Conservation (phyloP, 176 grass and related monocot genomes). For the Luzula sylvatica region DNA sequence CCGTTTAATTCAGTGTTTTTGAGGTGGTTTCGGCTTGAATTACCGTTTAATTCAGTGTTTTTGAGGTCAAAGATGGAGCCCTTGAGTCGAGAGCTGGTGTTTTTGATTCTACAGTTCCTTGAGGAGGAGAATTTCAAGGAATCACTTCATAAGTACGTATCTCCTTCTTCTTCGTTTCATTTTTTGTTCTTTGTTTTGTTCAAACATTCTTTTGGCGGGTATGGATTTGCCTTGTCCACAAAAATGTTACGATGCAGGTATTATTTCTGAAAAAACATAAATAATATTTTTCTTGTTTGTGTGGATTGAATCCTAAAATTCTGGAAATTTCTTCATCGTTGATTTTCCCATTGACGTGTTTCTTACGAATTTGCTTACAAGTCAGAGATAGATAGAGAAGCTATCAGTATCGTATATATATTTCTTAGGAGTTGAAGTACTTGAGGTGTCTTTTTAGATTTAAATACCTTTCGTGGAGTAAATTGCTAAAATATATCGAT, state of each 20-base stretch:
- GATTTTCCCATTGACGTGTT: too few relatives aligned
- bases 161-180: not conserved
- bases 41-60: slow-evolving; percentile 14
- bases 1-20: slow-evolving; percentile 1
- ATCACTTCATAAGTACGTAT: slow-evolving; percentile 76
- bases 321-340: not conserved
- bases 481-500: slow-evolving; percentile 6
- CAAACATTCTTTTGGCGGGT: slow-evolving; percentile 11
- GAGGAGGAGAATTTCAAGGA: slow-evolving; percentile 99
- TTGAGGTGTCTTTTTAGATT: too few relatives aligned
- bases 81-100: slow-evolving; percentile 93
- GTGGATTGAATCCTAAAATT: not conserved
- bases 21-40: slow-evolving; percentile 21
- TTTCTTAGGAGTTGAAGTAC: too few relatives aligned
- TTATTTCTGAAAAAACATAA: slow-evolving; percentile 10
- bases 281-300: slow-evolving; percentile 1
- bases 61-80: slow-evolving; percentile 56
- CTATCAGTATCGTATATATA: too few relatives aligned
- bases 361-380: too few relatives aligned
- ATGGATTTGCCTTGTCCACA: slow-evolving; percentile 26
- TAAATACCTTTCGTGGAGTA: slow-evolving; percentile 1
- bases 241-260: not conserved
- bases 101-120: slow-evolving; percentile 98
- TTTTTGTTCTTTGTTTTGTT: not conserved
- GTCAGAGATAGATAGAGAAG: not conserved